Evolutionary conservation across 176 grass and related monocot genomes (phyloP).

Genomic region (Puccinellia tenuiflora): DNA sequence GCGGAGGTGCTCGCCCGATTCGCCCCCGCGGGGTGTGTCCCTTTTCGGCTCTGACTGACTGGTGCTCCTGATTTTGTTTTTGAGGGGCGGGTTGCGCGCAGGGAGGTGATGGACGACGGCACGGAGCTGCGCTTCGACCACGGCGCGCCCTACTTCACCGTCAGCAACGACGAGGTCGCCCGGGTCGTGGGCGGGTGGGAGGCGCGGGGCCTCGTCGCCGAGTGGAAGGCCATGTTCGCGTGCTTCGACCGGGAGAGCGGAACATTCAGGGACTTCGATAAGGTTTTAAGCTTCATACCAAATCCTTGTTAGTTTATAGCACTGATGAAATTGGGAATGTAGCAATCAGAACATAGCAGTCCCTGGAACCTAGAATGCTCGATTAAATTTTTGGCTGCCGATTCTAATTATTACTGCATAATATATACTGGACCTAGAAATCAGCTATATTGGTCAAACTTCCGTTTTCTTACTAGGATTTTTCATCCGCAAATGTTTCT

Average conservation of each 20-base stretch:
- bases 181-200: slow-evolving; percentile 60
- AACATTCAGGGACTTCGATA: slow-evolving; percentile 59
- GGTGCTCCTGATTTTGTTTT: not conserved
- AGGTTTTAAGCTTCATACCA: slow-evolving; percentile 21
- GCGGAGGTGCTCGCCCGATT: slow-evolving; percentile 56
- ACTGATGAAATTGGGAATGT: not conserved
- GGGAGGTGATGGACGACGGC: slow-evolving; percentile 65
- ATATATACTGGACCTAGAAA: not conserved
- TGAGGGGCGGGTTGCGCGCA: not conserved
- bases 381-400: not conserved
- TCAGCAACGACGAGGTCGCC: slow-evolving; percentile 57
- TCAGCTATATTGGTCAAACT: not conserved
- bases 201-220: slow-evolving; percentile 58
- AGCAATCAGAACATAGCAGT: not conserved
- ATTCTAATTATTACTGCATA: not conserved
- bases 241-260: slow-evolving; percentile 47
- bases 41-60: slow-evolving; percentile 18
- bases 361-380: not conserved
- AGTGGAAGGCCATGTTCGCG: slow-evolving; percentile 68
- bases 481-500: not conserved
- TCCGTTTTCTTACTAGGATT: not conserved
- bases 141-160: slow-evolving; percentile 79
- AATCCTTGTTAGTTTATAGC: not conserved
- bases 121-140: slow-evolving; percentile 82
- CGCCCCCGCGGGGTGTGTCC: not conserved